Base-by-base conservation (phyloP, 208 protist genomes). In the Acanthamoeba quina region DNA sequence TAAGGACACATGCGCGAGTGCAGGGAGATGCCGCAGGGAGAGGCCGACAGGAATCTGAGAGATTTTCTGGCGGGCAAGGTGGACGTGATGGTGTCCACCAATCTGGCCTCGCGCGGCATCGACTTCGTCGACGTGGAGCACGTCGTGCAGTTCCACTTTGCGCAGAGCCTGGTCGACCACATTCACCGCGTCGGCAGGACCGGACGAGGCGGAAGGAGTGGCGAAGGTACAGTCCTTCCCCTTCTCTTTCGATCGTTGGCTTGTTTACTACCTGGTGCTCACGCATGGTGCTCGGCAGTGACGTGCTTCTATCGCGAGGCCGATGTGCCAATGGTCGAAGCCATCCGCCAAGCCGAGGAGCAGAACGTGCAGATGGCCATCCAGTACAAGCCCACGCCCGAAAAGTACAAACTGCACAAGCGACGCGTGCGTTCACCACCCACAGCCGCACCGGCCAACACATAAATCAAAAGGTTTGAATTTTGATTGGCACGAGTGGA, bases 101-200 rank as follows among this genome's bases (percentile, higher is more conserved):
- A 86, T 41, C 17, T 86, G 49, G 78, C 78, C 78, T 54, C 78
- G 41, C 78, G 78, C 44, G 78, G 78, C 17, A 86, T 86, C 49
- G 78, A 86, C 78, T 86, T 86, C n/a, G 26, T 62, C 15, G 49
- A 31, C 44, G 78, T 86, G 49, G 78, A 52, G 21, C 78, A 86
- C 29, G 78, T 86, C 41, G 52, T 86, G n/a, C 78, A 86, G 78
- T 86, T 64, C n/a, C 78, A 86, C 49, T 86, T 86, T 86, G 78
- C 78, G 5, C 49, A 86, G 41, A 86, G 52, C n/a, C 24, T 86
- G 41, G 78, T 86, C 17, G 78, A 86, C 31, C 52, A 86, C n/a
- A 54, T 86, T 15, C 78, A 86, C 52, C 78, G 78, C 1, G 52
- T 86, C 9, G 78, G 78, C 78, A 52, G 68, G 17, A 78, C 68